Evolutionary conservation across 805 yeast genomes (phyloP).

Genomic region (Yarrowia hollandica): DNA sequence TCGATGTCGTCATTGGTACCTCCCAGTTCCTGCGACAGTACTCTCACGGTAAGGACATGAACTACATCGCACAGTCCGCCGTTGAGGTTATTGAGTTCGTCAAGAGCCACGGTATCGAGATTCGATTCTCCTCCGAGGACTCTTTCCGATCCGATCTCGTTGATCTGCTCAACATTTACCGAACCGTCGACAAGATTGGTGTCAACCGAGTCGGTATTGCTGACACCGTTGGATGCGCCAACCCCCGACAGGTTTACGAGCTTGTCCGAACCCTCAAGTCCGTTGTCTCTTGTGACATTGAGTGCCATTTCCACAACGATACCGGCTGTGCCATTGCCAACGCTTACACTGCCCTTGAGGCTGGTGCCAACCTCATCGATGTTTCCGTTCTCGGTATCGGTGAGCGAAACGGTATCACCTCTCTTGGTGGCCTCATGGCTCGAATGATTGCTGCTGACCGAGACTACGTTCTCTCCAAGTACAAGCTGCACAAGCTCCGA

Average conservation of each 20-base stretch:
- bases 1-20: constrained; percentile 96
- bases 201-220: constrained; percentile 99
- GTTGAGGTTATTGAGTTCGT: constrained; percentile 96
- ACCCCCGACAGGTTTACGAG: constrained; percentile 98
- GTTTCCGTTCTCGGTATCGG: constrained; percentile 97
- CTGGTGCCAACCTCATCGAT: constrained; percentile 93
- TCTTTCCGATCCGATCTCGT: constrained; percentile 96
- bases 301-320: constrained; percentile 98
- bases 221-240: constrained; percentile 98
- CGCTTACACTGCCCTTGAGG: constrained; percentile 97
- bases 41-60: constrained; percentile 98
- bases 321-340: constrained; percentile 99
- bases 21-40: constrained; percentile 91
- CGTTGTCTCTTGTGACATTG: constrained; percentile 95
- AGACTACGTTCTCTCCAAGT: constrained; percentile 90
- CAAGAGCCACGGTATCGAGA: constrained; percentile 94
- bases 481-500: constrained; percentile 92
- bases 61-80: constrained; percentile 92
- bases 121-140: constrained; percentile 95
- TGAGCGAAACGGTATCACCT: constrained; percentile 98
- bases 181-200: constrained; percentile 95
- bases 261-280: constrained; percentile 88
- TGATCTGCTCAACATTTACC: constrained; percentile 90
- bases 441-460: constrained; percentile 99
- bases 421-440: constrained; percentile 97